Base-by-base conservation (phyloP, 164 flowering plant genomes). In the Nymphaea colorata region DNA sequence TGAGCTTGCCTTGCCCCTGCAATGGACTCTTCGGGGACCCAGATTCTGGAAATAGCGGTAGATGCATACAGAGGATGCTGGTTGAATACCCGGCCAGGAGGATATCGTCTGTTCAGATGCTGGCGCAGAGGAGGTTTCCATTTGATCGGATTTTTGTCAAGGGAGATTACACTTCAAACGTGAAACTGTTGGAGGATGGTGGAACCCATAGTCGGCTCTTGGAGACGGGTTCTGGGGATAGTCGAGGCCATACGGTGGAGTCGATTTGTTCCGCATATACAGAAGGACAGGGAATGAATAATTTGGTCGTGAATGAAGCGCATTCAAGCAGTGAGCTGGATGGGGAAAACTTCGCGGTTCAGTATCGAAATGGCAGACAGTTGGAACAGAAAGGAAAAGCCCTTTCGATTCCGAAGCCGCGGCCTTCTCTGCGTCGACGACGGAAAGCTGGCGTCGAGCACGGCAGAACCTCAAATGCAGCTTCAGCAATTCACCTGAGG, bases 1-100 rank as follows among this genome's bases (percentile, higher is more conserved):
- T 87, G 70, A 59, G 63, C 61, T 71, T 94, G 66, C 96, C 97
- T 0, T 89, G 97, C 67, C 89, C 96, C 43, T 89, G 96, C 68
- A 76, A 88, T 66, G 91, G 90, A 2, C 66, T 79, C 41, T 89
- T 85, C 42, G 79, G 84, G 64, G 75, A 72, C 64, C 84, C 83
- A 15, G 62, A 36, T 43, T 61, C 16, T 61, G 64, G n/a, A n/a
- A 65, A 61, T 67, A 59, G 59, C 5, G 44, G 57, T 47, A 64
- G 42, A 0, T 91, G 97, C 73, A 67, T 87, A 61, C 85, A 86
- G 66, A 76, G 72, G 41, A 41, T 78, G 1, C 75, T 93, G 2
- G 76, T 85, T 62, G 85, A 85, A 65, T 63, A 18, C 45, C 92
- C 98, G 4, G 12, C 69, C 5, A 66, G 74, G 51, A 85, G 74